These are phyloP conservation scores for Russula griseocarnosa DNA, from an alignment of 768 basidiomycete genomes.

Conservation along the genomic window DNA sequence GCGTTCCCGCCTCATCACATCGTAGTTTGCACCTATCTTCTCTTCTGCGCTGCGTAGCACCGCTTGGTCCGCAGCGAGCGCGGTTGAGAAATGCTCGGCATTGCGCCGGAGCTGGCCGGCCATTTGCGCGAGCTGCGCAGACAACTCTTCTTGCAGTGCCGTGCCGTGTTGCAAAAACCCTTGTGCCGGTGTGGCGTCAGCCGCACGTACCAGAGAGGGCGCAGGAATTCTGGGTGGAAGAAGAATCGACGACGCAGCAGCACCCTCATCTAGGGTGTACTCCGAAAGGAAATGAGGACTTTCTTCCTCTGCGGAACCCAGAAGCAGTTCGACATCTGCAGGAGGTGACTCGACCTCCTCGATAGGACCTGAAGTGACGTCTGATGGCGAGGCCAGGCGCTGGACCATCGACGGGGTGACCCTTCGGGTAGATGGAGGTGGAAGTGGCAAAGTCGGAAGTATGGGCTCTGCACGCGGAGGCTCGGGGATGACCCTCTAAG, in stretches of 20 bases:
- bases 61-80: constrained; percentile 69
- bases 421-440: constrained; percentile 32
- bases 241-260: neutral
- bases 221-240: neutral
- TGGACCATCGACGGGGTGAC: constrained; percentile 4
- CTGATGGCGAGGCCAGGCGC: constrained; percentile 17
- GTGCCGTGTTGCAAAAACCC: constrained; percentile 7
- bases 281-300: neutral
- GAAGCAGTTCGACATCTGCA: constrained; percentile 14
- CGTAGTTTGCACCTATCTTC: constrained; percentile 72
- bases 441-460: constrained; percentile 51
- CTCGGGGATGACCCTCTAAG: constrained; percentile 43
- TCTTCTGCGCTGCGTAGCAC: constrained; percentile 62
- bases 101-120: constrained; percentile 83
- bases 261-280: neutral
- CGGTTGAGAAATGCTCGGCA: constrained; percentile 68
- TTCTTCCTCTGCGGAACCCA: constrained; percentile 4
- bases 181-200: neutral
- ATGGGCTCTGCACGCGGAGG: constrained; percentile 44
- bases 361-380: constrained; percentile 4
- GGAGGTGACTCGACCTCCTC: neutral
- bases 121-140: constrained; percentile 76
- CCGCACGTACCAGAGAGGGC: neutral
- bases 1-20: constrained; percentile 63
- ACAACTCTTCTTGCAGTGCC: constrained; percentile 67